Evolutionary conservation across 2,329 filamentous ascomycete genomes (phyloP), one percentile per base, ranked within the genome.

Genomic region (Teratosphaeria zuluensis): DNA sequence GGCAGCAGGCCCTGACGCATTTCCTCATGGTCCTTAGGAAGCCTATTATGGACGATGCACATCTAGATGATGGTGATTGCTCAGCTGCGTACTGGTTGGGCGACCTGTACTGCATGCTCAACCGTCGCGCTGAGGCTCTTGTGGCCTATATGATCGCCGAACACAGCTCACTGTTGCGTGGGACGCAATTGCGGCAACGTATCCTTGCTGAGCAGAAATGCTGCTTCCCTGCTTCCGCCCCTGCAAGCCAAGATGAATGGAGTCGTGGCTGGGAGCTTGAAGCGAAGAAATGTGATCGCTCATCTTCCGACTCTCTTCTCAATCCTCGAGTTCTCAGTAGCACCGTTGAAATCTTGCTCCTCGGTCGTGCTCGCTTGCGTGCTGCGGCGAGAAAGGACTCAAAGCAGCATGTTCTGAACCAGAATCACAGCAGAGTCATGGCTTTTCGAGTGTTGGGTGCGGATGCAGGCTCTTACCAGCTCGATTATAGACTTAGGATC

Each of bases 81-180:
- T 64, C 65, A 28, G 65, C 67, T 7, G 63, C 66, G 4, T 67
- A 66, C 55, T 68, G 65, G 64, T 57, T 68, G 9, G 67, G 63
- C 7, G 67, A 69, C 48, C 42, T 59, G 3, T 69, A 65, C 38
- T 52, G 61, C 14, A 48, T 65, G 53, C 57, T 62, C 19, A 65
- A 66, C 53, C 59, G 64, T 4, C 52, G 58, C 24, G 56, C 61
- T 6, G 67, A 69, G 33, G 66, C 66, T 9, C 31, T 65, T 19
- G 53, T 65, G 2, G 62, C 66, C 8, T 69, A 69, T 54, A 61
- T 56, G 7, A 57, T 68, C 30, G 66, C 66, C 1, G 62, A 62
- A 14, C 55, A 57, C 6, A 55, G 62, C 38, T 35, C 56, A 8
- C 21, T 63, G 6, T 61, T 60, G 48, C 53, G 56, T 12, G 53